These are phyloP conservation scores for Leishmania arabica DNA, from an alignment of 208 protist genomes.

Conservation along the genomic window DNA sequence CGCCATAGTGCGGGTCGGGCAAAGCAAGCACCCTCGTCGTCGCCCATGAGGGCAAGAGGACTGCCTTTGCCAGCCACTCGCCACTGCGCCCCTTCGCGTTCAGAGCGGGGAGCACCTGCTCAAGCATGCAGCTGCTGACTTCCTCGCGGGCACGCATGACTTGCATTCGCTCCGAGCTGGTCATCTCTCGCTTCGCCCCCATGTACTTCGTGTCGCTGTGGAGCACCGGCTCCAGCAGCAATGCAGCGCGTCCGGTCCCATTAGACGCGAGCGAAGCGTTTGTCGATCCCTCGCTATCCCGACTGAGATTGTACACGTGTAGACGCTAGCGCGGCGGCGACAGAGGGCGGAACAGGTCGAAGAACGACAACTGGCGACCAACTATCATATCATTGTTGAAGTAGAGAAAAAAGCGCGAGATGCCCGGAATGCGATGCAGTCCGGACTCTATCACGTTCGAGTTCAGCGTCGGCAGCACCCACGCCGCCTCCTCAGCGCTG, in stretches of 20 bases:
- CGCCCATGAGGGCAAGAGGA: conserved; percentile 8
- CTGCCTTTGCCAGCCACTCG: background rate
- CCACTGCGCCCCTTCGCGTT: background rate
- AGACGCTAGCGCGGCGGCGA: conserved; percentile 19
- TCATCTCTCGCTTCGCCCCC: background rate
- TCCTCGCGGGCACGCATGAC: conserved; percentile 4
- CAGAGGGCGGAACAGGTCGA: conserved; percentile 53
- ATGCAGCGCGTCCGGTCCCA: background rate
- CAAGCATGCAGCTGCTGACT: conserved; percentile 14
- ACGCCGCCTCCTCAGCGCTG: conserved; percentile 26
- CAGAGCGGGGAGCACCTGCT: background rate
- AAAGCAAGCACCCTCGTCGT: conserved; percentile 17
- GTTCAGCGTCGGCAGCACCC: conserved; percentile 42
- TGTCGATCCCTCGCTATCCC: background rate
- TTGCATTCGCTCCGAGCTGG: background rate
- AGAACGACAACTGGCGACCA: conserved; percentile 37
- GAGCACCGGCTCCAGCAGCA: conserved; percentile 33
- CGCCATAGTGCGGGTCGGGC: conserved; percentile 6
- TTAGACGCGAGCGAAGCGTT: background rate
- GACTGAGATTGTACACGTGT: background rate
- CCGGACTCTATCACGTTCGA: conserved; percentile 43
- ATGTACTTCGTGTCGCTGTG: conserved; percentile 15
- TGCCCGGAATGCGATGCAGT: conserved; percentile 42
- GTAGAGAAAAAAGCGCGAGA: conserved; percentile 54
- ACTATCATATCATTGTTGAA: conserved; percentile 62